Evolutionary conservation across 2,329 filamentous ascomycete species (phyloP).

Genomic region (Cercospora sp.): DNA sequence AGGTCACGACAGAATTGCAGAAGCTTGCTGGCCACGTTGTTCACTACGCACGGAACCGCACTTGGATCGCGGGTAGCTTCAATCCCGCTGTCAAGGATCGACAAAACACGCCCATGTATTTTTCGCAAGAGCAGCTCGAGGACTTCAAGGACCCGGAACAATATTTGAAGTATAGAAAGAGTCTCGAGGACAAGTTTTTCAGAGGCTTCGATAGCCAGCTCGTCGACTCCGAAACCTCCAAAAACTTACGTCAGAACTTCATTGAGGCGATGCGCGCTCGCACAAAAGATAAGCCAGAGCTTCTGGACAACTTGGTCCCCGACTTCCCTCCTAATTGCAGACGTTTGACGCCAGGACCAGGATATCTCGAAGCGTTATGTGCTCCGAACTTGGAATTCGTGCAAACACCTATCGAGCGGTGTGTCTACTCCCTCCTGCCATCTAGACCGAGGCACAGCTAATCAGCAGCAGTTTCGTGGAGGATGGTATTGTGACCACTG

Average conservation of each 20-base stretch:
- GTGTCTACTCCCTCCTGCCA: background rate
- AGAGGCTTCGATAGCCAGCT: conserved; percentile 46
- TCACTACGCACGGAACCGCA: conserved; percentile 64
- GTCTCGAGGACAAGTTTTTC: conserved; percentile 60
- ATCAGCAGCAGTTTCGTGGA: conserved; percentile 37
- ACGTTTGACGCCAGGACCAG: conserved; percentile 51
- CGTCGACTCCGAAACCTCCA: conserved; percentile 41
- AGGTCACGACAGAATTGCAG: conserved; percentile 52
- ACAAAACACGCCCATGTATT: conserved; percentile 58
- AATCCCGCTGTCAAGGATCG: conserved; percentile 51
- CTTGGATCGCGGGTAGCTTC: conserved; percentile 65
- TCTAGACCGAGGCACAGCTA: background rate
- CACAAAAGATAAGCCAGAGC: conserved; percentile 40
- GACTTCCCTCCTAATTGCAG: conserved; percentile 50
- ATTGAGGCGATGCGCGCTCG: conserved; percentile 44
- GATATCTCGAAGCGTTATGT: conserved; percentile 54
- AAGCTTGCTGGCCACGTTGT: conserved; percentile 53
- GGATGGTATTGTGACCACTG: conserved; percentile 44
- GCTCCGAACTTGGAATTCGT: conserved; percentile 50
- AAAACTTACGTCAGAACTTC: conserved; percentile 40
- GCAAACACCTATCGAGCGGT: conserved; percentile 42
- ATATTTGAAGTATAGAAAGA: conserved; percentile 55
- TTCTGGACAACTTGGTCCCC: conserved; percentile 45
- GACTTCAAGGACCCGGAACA: conserved; percentile 60
- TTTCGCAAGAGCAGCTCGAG: conserved; percentile 55